These are phyloP conservation scores for Colletotrichum tanaceti DNA, from an alignment of 2,329 filamentous ascomycete species.

Conservation along the genomic window DNA sequence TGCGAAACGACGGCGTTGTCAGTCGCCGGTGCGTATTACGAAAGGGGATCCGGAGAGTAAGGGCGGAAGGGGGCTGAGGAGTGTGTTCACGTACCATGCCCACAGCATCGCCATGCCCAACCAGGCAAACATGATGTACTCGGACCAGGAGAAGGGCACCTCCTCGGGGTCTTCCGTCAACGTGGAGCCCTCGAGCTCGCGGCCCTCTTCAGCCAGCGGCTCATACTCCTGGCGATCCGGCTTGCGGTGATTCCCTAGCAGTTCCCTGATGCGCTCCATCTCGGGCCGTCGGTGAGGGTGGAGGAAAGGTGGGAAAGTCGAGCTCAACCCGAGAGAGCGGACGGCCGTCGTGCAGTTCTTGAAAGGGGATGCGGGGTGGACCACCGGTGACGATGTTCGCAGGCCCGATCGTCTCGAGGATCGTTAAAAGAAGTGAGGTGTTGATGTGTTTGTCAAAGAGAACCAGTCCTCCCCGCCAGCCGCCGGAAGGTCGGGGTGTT, in stretches of 20 bases:
- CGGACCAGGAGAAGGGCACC: conserved; percentile 80
- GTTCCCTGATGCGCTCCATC: conserved; percentile 40
- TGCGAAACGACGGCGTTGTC: conserved; percentile 48
- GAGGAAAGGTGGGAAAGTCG: background rate
- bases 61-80: background rate
- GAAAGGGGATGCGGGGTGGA: background rate
- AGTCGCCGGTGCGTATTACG: conserved; percentile 4
- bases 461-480: background rate
- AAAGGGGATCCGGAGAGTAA: no score
- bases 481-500: conserved; percentile 9
- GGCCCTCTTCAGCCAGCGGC: conserved; percentile 46
- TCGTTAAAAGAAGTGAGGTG: background rate
- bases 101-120: conserved; percentile 95
- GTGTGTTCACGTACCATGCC: conserved; percentile 78
- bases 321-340: background rate
- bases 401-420: background rate
- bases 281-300: background rate
- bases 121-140: conserved; percentile 87
- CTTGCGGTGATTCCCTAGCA: conserved; percentile 32
- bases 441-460: conserved; percentile 4
- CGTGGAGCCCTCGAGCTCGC: conserved; percentile 46
- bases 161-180: conserved; percentile 51
- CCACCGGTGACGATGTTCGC: background rate
- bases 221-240: conserved; percentile 40
- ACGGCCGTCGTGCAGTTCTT: background rate